These are phyloP conservation scores for Saccharomycopsis fermentans DNA, from an alignment of 805 yeast genomes.

Conservation along the genomic window DNA sequence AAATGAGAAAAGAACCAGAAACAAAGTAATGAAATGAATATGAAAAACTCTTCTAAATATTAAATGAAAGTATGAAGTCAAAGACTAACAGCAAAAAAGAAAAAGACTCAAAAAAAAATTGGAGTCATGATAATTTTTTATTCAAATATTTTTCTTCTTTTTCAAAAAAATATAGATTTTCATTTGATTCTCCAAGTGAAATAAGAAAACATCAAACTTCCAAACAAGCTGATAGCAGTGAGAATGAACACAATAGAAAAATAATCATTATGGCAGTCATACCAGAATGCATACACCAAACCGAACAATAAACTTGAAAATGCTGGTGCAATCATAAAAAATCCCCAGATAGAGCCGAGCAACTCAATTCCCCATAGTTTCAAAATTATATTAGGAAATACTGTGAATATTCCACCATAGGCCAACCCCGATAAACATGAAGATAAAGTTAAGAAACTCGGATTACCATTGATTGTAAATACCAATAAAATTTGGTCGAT, in stretches of 20 bases:
- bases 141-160: too few species aligned
- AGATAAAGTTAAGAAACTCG: conserved; percentile 20
- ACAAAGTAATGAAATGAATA: too few species aligned
- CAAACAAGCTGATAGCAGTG: conserved; percentile 8
- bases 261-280: conserved; percentile 35
- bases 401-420: conserved; percentile 79
- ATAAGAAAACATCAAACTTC: background rate
- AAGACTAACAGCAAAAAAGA: too few species aligned
- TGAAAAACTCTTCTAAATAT: too few species aligned
- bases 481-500: conserved; percentile 27
- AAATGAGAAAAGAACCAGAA: too few species aligned
- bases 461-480: background rate
- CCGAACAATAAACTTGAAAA: conserved; percentile 65
- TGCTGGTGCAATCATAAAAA: conserved; percentile 83
- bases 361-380: conserved; percentile 80
- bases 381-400: conserved; percentile 77
- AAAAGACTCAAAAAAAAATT: too few species aligned
- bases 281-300: conserved; percentile 53
- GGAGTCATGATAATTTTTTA: too few species aligned
- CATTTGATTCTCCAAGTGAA: conserved; percentile 10
- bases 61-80: too few species aligned
- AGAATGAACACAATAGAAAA: conserved; percentile 4
- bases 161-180: too few species aligned
- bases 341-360: conserved; percentile 90
- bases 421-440: conserved; percentile 50